Base-by-base conservation (phyloP, 331 rosid genomes). In the Cydonia oblonga region DNA sequence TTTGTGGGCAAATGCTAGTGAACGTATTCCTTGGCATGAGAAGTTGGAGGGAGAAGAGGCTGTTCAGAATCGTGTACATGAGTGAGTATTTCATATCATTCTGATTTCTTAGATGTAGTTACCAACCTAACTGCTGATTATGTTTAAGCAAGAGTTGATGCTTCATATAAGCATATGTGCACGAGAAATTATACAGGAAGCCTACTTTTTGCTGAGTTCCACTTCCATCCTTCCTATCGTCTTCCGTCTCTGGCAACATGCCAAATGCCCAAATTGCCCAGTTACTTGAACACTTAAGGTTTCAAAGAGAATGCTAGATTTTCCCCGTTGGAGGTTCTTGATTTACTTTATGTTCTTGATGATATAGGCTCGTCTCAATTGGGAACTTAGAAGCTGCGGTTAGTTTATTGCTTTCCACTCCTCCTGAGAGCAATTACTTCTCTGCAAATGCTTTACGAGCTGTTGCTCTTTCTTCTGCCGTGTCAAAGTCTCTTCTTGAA, bases 341-440 rank as follows among this genome's bases (percentile, higher is more conserved):
- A 58, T 68, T 29, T 81, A 70, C 64, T 81, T 69, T 77, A 59
- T 79, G 53, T 58, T 57, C 19, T 80, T 73, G 67, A 79, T 77
- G 64, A 28, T 76, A 77, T 63, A 93, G 98, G 90, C 97, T 91
- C 70, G 92, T 93, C 49, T 88, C 96, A 1, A 87, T 93, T 76
- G 98, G 97, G 71, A 89, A 93, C 85, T 86, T 93, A 60, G 98
- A 93, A 87, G 91, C 86, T 6, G 97, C 97, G 11, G 98, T 93
- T 75, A 93, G 89, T 82, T 74, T 93, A 71, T 76, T 91, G 86
- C 98, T 93, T 73, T 93, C 98, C 69, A 93, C 98, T 59, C 88
- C 93, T 81, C 98, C 97, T 23, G 97, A 93, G 87, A 93, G 98
- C 86, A 81, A 88, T 49, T 93, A 81, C 90, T 93, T 93, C 85